Evolutionary conservation across 306 rosid genomes (phyloP).

Genomic region (Citrullus mucosospermus): DNA sequence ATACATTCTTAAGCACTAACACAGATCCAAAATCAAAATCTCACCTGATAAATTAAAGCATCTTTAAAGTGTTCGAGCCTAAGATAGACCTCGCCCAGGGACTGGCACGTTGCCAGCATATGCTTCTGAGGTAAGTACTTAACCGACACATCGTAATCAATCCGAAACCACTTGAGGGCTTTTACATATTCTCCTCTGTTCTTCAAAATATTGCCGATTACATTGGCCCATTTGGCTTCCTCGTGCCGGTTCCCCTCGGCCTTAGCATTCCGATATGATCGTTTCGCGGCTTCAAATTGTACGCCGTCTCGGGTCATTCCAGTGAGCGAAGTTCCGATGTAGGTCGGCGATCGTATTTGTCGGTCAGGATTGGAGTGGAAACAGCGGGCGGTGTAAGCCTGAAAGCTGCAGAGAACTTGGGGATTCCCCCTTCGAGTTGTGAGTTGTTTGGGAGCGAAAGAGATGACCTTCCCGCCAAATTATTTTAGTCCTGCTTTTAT

Average conservation of each 20-base stretch:
- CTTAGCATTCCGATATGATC: conserved; percentile 46
- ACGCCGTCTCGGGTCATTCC: conserved; percentile 35
- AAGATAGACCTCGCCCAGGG: conserved; percentile 80
- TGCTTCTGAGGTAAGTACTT: conserved; percentile 44
- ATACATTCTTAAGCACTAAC: neutral
- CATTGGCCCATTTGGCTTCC: conserved; percentile 91
- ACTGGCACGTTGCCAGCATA: conserved; percentile 72
- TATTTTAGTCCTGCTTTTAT: neutral
- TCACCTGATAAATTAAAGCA: conserved; percentile 69
- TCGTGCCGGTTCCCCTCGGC: conserved; percentile 62
- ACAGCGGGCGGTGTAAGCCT: neutral
- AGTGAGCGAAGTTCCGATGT: neutral
- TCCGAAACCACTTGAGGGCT: conserved; percentile 75
- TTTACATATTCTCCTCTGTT: conserved; percentile 60
- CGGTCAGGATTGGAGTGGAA: neutral
- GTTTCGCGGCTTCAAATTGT: conserved; percentile 43
- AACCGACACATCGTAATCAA: conserved; percentile 52
- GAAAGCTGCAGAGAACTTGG: neutral
- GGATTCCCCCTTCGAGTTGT: neutral
- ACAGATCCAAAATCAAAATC: neutral
- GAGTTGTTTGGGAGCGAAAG: neutral
- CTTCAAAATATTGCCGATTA: conserved; percentile 54
- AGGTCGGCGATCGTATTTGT: neutral
- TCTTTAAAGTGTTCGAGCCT: conserved; percentile 50
- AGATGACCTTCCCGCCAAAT: conserved; percentile 5